A percentile compares a stretch with the other conserved stretches of the same genome.
Conservation (phyloP, 2,329 filamentous ascomycete species). For the Sporothrix globosa region DNA sequence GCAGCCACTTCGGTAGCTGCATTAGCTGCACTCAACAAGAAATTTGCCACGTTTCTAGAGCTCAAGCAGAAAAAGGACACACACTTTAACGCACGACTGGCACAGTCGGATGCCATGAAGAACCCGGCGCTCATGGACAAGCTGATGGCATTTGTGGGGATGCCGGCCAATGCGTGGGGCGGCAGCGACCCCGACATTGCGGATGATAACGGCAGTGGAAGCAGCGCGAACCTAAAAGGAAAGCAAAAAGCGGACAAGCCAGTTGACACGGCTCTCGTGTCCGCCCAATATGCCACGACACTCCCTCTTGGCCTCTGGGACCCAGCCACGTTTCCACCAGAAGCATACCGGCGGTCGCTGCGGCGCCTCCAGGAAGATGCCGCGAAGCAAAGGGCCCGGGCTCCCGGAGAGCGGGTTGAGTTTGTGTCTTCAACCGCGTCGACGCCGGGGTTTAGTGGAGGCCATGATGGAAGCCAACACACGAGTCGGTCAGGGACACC, state of each 20-base stretch:
- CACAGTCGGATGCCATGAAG: constrained; percentile 65
- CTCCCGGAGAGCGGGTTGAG: constrained; percentile 51
- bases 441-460: constrained; percentile 27
- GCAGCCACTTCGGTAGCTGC: constrained; percentile 51
- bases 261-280: not conserved
- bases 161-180: constrained; percentile 45
- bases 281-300: constrained; percentile 66
- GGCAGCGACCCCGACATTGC: not conserved
- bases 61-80: constrained; percentile 72
- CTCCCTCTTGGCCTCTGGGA: constrained; percentile 61
- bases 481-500: constrained; percentile 45
- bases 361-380: constrained; percentile 53
- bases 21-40: constrained; percentile 56
- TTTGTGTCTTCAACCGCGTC: constrained; percentile 51
- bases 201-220: constrained; percentile 38
- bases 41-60: constrained; percentile 73
- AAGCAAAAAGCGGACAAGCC: constrained; percentile 34
- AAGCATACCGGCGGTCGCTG: constrained; percentile 57
- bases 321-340: constrained; percentile 57
- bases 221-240: not conserved
- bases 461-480: constrained; percentile 32
- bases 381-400: constrained; percentile 51
- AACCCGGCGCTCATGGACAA: constrained; percentile 76
- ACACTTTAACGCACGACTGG: constrained; percentile 78
- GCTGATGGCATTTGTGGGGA: constrained; percentile 68